Evolutionary conservation across 202 grass and related monocot genomes (phyloP).

Genomic region (Dendrocalamus latiflorus): DNA sequence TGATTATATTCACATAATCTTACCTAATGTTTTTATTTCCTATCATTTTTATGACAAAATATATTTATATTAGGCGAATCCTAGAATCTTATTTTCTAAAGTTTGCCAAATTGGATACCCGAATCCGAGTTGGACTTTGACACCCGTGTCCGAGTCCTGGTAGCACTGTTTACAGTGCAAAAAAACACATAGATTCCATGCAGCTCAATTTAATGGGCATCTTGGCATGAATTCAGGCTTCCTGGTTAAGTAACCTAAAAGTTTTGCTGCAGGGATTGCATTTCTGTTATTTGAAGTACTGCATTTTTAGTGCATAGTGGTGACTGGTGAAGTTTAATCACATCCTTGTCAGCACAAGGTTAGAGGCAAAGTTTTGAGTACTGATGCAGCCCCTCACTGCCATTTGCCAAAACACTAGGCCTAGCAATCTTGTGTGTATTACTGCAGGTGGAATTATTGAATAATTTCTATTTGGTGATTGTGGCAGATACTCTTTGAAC

Average conservation of each 20-base stretch:
- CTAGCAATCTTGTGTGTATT: background rate
- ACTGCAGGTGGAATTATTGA: background rate
- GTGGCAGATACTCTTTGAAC: constrained; percentile 68
- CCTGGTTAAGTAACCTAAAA: background rate
- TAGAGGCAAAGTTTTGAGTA: background rate
- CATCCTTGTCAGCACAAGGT: background rate
- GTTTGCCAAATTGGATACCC: too few relatives aligned
- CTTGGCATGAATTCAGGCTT: background rate
- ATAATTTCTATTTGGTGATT: background rate
- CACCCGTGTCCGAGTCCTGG: too few relatives aligned
- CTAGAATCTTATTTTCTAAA: too few relatives aligned
- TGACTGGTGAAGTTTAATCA: background rate
- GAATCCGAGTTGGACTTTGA: too few relatives aligned
- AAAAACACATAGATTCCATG: background rate
- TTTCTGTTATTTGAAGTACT: background rate
- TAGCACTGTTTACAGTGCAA: too few relatives aligned
- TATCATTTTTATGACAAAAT: too few relatives aligned
- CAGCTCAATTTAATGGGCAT: background rate
- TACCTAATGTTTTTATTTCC: too few relatives aligned
- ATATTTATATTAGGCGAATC: too few relatives aligned
- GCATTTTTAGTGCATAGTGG: background rate
- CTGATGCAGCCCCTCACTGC: background rate
- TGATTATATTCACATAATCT: too few relatives aligned
- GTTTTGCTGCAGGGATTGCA: background rate
- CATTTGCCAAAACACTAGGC: background rate